These are phyloP conservation scores for Amanita muscaria DNA, from an alignment of 768 basidiomycete genomes.

Conservation along the genomic window DNA sequence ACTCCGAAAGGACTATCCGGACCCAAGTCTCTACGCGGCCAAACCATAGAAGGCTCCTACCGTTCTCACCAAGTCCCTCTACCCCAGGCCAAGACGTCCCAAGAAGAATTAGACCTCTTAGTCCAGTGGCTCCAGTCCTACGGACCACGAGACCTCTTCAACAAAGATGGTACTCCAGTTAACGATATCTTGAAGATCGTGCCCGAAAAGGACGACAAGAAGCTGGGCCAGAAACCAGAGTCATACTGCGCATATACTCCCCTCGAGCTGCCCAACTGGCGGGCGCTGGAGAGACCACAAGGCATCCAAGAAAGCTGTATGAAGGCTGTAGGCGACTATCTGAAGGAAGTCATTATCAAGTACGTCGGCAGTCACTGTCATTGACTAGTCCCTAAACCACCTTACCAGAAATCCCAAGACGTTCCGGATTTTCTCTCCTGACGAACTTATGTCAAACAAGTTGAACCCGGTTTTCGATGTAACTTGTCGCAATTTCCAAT, in stretches of 20 bases:
- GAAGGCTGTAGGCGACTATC: conserved; percentile 54
- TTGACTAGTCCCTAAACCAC: too few relatives aligned
- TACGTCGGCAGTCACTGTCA: too few relatives aligned
- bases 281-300: conserved; percentile 37
- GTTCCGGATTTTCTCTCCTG: conserved; percentile 89
- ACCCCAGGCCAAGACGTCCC: conserved; percentile 55
- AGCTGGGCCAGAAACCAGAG: conserved; percentile 65
- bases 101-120: conserved; percentile 53
- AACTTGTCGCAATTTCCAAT: conserved; percentile 73
- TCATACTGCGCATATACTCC: conserved; percentile 56
- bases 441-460: conserved; percentile 83
- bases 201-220: conserved; percentile 46
- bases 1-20: conserved; percentile 81
- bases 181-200: conserved; percentile 50
- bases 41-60: conserved; percentile 75
- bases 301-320: conserved; percentile 67
- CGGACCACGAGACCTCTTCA: conserved; percentile 58
- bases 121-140: conserved; percentile 73
- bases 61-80: conserved; percentile 86
- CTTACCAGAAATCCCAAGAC: conserved; percentile 65
- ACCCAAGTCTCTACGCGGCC: conserved; percentile 56
- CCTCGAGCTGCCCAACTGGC: conserved; percentile 63
- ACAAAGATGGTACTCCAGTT: conserved; percentile 41
- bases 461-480: conserved; percentile 70
- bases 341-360: conserved; percentile 49